These are phyloP conservation scores for Malus hybrid DNA, from an alignment of 331 rosid species.

Conservation along the genomic window DNA sequence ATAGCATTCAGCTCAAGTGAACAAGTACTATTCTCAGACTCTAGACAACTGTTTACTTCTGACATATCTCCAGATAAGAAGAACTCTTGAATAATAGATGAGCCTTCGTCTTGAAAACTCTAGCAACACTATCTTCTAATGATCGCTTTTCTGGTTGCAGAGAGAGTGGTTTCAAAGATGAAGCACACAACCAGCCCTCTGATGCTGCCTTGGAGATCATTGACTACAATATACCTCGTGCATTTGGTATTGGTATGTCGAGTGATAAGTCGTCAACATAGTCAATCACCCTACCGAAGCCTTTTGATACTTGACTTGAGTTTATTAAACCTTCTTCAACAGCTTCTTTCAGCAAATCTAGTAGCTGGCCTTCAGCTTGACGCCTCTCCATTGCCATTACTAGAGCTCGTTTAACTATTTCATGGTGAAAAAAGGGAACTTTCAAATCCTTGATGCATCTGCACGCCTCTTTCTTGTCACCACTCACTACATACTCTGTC, in stretches of 20 bases:
- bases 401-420: constrained; percentile 57
- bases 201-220: constrained; percentile 64
- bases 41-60: constrained; percentile 45
- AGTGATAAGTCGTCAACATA: constrained; percentile 60
- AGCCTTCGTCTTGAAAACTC: constrained; percentile 41
- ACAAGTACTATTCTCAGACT: constrained; percentile 35
- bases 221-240: constrained; percentile 35
- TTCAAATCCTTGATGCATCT: constrained; percentile 65
- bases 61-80: constrained; percentile 52
- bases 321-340: constrained; percentile 59
- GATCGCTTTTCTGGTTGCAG: constrained; percentile 27
- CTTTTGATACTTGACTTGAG: constrained; percentile 64
- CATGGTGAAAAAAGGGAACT: constrained; percentile 68
- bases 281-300: constrained; percentile 53
- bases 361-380: constrained; percentile 47
- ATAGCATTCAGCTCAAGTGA: constrained; percentile 42
- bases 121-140: constrained; percentile 33
- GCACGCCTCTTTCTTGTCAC: constrained; percentile 64
- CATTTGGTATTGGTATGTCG: constrained; percentile 49
- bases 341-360: constrained; percentile 55
- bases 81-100: constrained; percentile 50
- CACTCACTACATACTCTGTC: constrained; percentile 53
- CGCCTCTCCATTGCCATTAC: constrained; percentile 70
- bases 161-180: constrained; percentile 50
- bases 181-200: constrained; percentile 67